These are phyloP conservation scores for Stygiomarasmius scandens DNA, from an alignment of 1,284 basidiomycete genomes.

Conservation along the genomic window DNA sequence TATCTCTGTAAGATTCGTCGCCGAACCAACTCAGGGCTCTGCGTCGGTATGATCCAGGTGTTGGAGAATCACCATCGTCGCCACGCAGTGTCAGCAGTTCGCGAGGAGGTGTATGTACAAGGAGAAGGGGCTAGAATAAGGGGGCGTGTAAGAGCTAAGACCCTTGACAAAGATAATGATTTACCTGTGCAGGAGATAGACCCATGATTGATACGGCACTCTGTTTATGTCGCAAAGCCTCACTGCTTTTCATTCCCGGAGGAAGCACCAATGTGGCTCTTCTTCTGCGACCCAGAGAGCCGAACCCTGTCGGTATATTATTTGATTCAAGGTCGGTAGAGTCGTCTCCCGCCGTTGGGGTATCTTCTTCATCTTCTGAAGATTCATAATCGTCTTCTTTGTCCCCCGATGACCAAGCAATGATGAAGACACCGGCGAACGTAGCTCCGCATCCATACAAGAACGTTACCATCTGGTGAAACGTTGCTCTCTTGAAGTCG, in stretches of 20 bases:
- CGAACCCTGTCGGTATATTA: constrained; percentile 28
- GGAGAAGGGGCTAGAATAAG: constrained; percentile 58
- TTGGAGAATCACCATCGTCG: constrained; percentile 30
- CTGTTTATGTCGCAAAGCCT: constrained; percentile 50
- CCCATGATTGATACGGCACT: constrained; percentile 65
- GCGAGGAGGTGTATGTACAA: constrained; percentile 66
- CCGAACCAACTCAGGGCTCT: constrained; percentile 50
- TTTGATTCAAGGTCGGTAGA: constrained; percentile 18
- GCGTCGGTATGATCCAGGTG: constrained; percentile 38
- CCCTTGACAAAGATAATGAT: not conserved
- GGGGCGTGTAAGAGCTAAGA: too few species aligned
- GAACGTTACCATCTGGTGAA: constrained; percentile 87
- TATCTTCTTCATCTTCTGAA: constrained; percentile 23
- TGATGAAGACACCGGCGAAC: constrained; percentile 85
- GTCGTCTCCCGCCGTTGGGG: not conserved
- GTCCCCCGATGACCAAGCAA: constrained; percentile 54
- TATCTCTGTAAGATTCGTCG: constrained; percentile 23
- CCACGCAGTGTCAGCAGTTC: constrained; percentile 49
- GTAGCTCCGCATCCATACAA: constrained; percentile 82
- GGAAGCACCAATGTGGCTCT: constrained; percentile 49
- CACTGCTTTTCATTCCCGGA: constrained; percentile 43
- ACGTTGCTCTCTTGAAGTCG: constrained; percentile 82
- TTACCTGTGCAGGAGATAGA: constrained; percentile 72
- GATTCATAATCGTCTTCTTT: constrained; percentile 29
- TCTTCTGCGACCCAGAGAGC: constrained; percentile 36